These are phyloP conservation scores for Chrysanthemum seticuspe DNA, from an alignment of 129 eudicot genomes.

Conservation along the genomic window DNA sequence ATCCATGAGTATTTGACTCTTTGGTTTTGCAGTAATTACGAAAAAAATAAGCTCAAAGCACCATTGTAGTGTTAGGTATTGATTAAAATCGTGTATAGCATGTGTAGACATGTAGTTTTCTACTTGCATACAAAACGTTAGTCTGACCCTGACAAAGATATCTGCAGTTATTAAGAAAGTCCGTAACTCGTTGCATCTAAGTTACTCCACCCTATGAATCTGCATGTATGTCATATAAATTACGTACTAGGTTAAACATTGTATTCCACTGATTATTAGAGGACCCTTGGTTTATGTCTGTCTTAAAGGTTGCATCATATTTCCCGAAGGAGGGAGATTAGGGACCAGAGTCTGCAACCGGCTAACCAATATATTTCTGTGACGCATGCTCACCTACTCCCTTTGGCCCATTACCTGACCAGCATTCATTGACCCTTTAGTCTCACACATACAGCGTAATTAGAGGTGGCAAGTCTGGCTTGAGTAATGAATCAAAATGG, in stretches of 20 bases:
- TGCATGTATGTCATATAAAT: not conserved
- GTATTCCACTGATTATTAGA: no score
- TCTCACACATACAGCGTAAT: not conserved
- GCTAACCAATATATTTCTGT: not conserved
- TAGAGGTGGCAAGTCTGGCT: not conserved
- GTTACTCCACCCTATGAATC: not conserved
- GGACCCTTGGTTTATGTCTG: no score
- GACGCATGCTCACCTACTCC: not conserved
- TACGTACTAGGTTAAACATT: not conserved
- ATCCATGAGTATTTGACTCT: no score
- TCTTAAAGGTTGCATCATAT: no score
- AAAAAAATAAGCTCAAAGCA: not conserved
- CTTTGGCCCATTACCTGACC: not conserved
- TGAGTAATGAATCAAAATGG: not conserved
- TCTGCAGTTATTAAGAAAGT: not conserved
- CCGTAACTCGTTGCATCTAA: not conserved
- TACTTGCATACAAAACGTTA: no score
- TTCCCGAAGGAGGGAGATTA: no score
- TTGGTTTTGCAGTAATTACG: not conserved
- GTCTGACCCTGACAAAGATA: no score
- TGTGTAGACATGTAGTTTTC: no score
- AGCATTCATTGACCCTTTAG: not conserved
- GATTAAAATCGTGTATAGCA: no score
- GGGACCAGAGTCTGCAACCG: not conserved
- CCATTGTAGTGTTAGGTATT: no score